Evolutionary conservation across 2,329 filamentous ascomycete species (phyloP), one percentile per base, ranked within the genome.

Genomic region (Scopulariopsis brevicaulis): DNA sequence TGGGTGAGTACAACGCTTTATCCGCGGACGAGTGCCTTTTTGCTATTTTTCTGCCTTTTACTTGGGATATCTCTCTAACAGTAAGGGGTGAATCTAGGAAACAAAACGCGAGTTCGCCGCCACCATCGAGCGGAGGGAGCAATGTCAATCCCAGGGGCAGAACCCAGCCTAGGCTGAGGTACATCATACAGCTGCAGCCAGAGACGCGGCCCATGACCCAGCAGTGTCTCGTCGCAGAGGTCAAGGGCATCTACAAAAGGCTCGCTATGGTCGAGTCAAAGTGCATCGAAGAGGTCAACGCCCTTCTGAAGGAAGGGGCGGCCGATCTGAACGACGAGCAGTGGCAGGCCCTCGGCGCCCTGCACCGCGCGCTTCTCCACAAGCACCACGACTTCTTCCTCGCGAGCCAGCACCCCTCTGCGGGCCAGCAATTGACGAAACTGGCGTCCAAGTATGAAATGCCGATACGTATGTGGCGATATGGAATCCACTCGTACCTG

Each of bases 401-500:
- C 1, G 92, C 92, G 0, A 89, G 84, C 0, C 91, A 96, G 63
- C 91, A 97, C 65, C 92, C 90, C 0, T 87, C 85, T 0, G 89
- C 90, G 0, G 87, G 80, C 25, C 77, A 78, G 0, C 82, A 85
- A 0, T 68, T 97, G 0, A 78, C 81, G 3, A 75, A 82, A 0
- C 70, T 96, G 0, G 86, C 91, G 0, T 79, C 80, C 0, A 94
- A 94, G 61, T 96, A 96, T 63, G 84, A 85, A 0, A 96, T 97
- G 90, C 92, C 93, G 0, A 90, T 89, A 0, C 77, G 93, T 0
- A 94, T 97, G 89, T 97, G 93, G 94, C 80, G 90, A 0, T 89
- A 96, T 64, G 93, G 89, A 0, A 96, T 97, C 3, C 90, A 95
- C 66, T 85, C 84, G 0, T 94, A 94, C 59, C 76, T 96, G 0